Evolutionary conservation across 495 filamentous ascomycete species (phyloP).

Genomic region (Penicillium malachiteum): DNA sequence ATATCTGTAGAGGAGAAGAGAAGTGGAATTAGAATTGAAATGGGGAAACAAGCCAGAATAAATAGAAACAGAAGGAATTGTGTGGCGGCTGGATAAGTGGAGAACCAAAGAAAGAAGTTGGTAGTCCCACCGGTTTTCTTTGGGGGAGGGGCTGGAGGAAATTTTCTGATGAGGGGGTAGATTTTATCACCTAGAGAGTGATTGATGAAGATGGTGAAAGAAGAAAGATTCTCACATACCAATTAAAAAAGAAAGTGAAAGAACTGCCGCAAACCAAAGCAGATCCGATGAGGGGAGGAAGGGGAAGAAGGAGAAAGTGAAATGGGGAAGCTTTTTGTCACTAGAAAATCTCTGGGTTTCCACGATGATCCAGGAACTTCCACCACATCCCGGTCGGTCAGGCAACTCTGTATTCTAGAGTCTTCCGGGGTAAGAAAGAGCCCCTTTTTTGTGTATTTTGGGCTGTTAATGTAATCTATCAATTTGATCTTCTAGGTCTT

Average conservation of each 20-base stretch:
- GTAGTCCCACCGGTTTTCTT: not conserved
- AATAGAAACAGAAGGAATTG: not conserved
- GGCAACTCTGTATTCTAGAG: constrained; percentile 32
- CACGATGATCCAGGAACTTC: constrained; percentile 50
- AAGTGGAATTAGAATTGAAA: not conserved
- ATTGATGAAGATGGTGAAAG: not conserved
- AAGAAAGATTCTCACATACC: constrained; percentile 12
- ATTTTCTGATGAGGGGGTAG: not conserved
- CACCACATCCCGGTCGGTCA: constrained; percentile 29
- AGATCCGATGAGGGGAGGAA: constrained; percentile 9
- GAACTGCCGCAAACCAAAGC: constrained; percentile 24
- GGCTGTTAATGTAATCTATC: not conserved
- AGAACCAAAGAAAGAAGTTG: not conserved
- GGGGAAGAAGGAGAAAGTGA: constrained; percentile 19
- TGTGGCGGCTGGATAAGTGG: not conserved
- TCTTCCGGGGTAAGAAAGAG: constrained; percentile 14
- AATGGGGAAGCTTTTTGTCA: constrained; percentile 32
- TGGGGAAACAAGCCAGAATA: not conserved
- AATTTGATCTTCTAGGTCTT: not conserved
- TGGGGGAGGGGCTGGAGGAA: not conserved
- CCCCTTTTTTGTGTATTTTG: constrained; percentile 1
- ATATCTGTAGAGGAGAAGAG: not conserved
- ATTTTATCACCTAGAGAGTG: no score
- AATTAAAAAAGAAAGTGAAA: constrained; percentile 12
- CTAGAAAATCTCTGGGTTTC: constrained; percentile 41